Evolutionary conservation across 2,329 filamentous ascomycete species (phyloP).

Genomic region (Myotisia sp.): DNA sequence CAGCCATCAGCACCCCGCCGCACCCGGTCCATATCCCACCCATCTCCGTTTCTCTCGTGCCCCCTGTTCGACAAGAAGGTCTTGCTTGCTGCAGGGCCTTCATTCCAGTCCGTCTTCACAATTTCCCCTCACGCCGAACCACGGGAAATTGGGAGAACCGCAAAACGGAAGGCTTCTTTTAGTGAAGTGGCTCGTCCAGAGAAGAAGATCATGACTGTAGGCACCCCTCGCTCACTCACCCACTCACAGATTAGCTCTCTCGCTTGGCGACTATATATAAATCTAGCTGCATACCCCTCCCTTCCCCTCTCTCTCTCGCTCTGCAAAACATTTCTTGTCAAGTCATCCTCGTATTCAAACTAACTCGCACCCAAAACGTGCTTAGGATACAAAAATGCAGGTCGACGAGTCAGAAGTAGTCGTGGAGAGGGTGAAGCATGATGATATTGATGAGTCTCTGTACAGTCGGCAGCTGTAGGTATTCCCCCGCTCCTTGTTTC

Average conservation of each 20-base stretch:
- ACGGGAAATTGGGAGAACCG: conserved; percentile 10
- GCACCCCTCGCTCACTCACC: conserved; percentile 13
- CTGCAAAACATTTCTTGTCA: not conserved
- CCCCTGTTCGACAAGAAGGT: conserved; percentile 20
- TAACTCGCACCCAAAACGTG: conserved; percentile 7
- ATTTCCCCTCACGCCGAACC: conserved; percentile 21
- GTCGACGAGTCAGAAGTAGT: conserved; percentile 45
- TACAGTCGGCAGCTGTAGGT: conserved; percentile 50
- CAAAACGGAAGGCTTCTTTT: conserved; percentile 13
- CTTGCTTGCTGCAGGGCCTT: conserved; percentile 32
- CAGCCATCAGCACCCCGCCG: not conserved
- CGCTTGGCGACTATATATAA: not conserved
- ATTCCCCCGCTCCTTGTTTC: not conserved
- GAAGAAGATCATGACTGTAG: conserved; percentile 41
- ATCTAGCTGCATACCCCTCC: too few relatives aligned
- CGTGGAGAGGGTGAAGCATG: conserved; percentile 47
- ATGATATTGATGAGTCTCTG: conserved; percentile 53
- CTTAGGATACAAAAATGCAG: conserved; percentile 45
- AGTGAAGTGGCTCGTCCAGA: conserved; percentile 31
- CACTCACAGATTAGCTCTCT: too few relatives aligned
- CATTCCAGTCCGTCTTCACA: conserved; percentile 18
- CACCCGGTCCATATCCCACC: conserved; percentile 7
- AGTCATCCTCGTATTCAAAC: conserved; percentile 5
- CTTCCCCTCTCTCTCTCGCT: conserved; percentile 1
- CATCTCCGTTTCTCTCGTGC: conserved; percentile 13